Percentiles rank a stretch among this genome's conserved stretches.
phyloP scores from a whole-genome alignment of 305 asterid species.

The Fraxinus angustifolia region DNA sequence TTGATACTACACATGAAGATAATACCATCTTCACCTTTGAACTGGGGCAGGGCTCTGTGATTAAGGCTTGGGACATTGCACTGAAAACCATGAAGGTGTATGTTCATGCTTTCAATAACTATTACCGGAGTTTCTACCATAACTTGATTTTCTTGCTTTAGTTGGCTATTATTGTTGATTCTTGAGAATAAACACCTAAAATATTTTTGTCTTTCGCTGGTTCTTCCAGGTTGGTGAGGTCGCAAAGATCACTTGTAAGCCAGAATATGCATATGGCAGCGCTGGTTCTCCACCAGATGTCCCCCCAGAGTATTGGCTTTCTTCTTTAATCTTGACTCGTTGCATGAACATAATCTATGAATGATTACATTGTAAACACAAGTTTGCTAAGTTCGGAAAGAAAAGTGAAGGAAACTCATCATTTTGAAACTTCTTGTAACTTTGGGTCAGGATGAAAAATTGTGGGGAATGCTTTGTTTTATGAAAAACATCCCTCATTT shows the following conservation, averaged over 20 bases:
- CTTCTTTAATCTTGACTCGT: constrained; percentile 12
- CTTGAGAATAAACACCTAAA: neutral
- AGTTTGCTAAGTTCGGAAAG: neutral
- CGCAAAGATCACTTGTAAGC: constrained; percentile 84
- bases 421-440: neutral
- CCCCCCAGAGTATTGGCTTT: constrained; percentile 63
- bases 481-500: neutral
- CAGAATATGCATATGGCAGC: constrained; percentile 92
- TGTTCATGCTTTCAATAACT: neutral
- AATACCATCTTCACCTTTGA: constrained; percentile 83
- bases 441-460: neutral
- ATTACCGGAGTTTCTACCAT: neutral
- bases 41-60: constrained; percentile 78
- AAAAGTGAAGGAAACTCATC: neutral
- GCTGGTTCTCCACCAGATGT: constrained; percentile 95
- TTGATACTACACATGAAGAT: constrained; percentile 92
- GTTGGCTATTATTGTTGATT: constrained; percentile 1
- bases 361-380: constrained; percentile 9
- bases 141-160: neutral
- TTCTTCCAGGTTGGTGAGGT: constrained; percentile 82
- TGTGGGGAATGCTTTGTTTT: neutral
- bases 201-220: constrained; percentile 10
- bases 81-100: constrained; percentile 86
- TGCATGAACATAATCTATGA: constrained; percentile 5
- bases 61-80: constrained; percentile 91